Evolutionary conservation across 345 rosid genomes (phyloP).

Genomic region (Ceriops decandra): DNA sequence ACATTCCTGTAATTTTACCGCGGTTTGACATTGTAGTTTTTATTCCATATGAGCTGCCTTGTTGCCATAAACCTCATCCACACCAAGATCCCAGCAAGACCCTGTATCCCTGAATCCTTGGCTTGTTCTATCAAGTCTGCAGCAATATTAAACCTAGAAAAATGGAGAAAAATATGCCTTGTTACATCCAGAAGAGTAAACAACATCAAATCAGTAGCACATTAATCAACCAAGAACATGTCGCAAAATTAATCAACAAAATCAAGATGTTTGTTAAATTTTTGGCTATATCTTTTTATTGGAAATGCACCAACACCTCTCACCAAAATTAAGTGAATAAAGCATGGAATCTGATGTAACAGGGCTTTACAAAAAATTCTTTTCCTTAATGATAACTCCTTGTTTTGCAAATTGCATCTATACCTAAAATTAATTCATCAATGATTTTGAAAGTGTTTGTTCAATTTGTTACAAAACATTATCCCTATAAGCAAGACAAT

Average conservation of each 20-base stretch:
- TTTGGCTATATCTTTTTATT: background rate
- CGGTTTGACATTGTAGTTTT: conserved; percentile 98
- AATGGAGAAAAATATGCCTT: conserved; percentile 7
- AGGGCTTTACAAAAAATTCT: no score
- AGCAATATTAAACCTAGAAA: conserved; percentile 83
- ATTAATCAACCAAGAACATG: background rate
- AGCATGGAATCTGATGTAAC: no score
- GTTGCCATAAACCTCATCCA: conserved; percentile 99
- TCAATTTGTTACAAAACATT: background rate
- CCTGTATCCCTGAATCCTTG: conserved; percentile 67
- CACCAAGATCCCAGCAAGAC: conserved; percentile 85
- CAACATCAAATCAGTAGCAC: conserved; percentile 3
- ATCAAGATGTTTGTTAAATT: background rate
- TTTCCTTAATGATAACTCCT: no score
- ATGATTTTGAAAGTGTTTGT: no score
- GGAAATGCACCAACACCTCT: background rate
- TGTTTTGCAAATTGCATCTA: no score
- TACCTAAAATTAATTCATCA: no score
- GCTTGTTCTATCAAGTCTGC: conserved; percentile 83
- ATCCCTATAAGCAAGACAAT: background rate
- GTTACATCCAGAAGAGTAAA: conserved; percentile 8
- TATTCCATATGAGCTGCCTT: conserved; percentile 98
- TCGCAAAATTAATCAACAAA: background rate
- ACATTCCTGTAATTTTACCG: conserved; percentile 44
- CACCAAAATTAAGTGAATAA: background rate